phyloP scores from a whole-genome alignment of 2,329 filamentous ascomycete genomes.

The Myrmaecium sp. region DNA sequence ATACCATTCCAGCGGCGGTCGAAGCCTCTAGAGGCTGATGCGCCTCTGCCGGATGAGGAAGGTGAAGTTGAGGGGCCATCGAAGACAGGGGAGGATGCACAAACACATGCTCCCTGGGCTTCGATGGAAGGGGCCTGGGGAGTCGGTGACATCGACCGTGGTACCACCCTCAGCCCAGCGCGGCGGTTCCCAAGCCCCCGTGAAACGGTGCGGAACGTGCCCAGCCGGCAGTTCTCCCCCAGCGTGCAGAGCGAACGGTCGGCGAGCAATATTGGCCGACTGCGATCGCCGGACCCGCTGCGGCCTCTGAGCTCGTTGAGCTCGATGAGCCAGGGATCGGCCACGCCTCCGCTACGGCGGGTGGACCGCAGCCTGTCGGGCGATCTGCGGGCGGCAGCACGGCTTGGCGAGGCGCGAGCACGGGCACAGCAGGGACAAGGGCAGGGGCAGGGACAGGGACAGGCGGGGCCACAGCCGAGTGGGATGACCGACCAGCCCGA shows the following conservation, averaged over 20 bases:
- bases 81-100: too few species aligned
- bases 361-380: constrained; percentile 52
- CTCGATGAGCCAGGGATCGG: constrained; percentile 36
- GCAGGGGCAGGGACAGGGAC: too few species aligned
- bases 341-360: constrained; percentile 55
- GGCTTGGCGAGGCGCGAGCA: constrained; percentile 32
- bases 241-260: constrained; percentile 30
- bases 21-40: constrained; percentile 14
- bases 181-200: constrained; percentile 18
- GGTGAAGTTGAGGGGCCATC: too few species aligned
- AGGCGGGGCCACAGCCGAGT: too few species aligned
- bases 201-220: constrained; percentile 13
- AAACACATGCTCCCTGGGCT: constrained; percentile 21
- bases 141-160: constrained; percentile 25
- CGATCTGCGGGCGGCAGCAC: constrained; percentile 55
- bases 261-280: constrained; percentile 20
- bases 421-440: too few species aligned
- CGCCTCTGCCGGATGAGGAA: constrained; percentile 6
- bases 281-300: constrained; percentile 26
- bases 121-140: constrained; percentile 30
- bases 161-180: constrained; percentile 18
- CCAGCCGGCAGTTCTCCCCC: constrained; percentile 19
- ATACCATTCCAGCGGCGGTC: constrained; percentile 19
- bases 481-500: too few species aligned
- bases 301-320: constrained; percentile 51